These are phyloP conservation scores for Neurospora sp. DNA, from an alignment of 495 filamentous ascomycete species.

Conservation along the genomic window DNA sequence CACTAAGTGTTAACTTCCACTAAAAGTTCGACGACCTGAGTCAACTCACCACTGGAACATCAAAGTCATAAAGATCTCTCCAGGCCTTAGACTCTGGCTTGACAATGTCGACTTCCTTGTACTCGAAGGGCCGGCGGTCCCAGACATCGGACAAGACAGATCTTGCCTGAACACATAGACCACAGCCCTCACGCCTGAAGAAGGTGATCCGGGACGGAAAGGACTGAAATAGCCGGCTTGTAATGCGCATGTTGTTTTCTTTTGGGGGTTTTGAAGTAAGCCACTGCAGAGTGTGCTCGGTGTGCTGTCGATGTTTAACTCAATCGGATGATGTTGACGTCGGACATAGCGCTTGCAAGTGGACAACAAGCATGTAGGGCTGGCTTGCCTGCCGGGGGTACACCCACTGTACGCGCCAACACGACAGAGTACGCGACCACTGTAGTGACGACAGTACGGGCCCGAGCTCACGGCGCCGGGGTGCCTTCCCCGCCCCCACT, in stretches of 20 bases:
- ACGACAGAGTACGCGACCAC: neutral
- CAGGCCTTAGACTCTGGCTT: conserved; percentile 51
- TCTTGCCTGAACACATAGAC: conserved; percentile 69
- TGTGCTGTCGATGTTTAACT: neutral
- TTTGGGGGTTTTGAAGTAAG: neutral
- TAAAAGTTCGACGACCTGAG: neutral
- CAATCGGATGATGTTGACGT: neutral
- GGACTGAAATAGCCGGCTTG: conserved; percentile 40
- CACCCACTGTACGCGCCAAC: neutral
- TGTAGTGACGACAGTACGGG: neutral
- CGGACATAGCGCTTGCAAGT: neutral
- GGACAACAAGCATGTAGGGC: neutral
- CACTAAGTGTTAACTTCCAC: neutral
- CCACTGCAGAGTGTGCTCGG: neutral
- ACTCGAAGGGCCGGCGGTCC: conserved; percentile 60
- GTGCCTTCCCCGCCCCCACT: neutral
- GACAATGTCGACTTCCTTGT: conserved; percentile 74
- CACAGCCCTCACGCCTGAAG: conserved; percentile 73
- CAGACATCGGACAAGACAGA: conserved; percentile 58
- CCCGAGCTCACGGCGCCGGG: neutral
- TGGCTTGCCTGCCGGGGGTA: neutral
- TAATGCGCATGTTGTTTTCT: conserved; percentile 25
- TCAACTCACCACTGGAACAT: conserved; percentile 65
- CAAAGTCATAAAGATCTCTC: conserved; percentile 81
- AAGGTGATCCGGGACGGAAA: conserved; percentile 56